Evolutionary conservation across 1,284 basidiomycete genomes (phyloP).

Genomic region (Puccinia triticina): DNA sequence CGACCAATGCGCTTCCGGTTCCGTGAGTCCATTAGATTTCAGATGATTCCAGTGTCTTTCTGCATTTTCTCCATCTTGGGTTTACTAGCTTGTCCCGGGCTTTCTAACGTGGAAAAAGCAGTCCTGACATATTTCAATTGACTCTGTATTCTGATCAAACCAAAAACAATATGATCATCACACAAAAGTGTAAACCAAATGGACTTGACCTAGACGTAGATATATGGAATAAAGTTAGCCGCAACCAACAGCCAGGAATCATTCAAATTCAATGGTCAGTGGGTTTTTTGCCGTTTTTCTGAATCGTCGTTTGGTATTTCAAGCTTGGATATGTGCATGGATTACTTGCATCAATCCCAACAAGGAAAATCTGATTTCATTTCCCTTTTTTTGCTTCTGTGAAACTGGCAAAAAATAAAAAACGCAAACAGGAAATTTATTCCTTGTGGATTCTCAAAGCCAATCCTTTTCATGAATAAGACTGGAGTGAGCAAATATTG

Average conservation of each 20-base stretch:
- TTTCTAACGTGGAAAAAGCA: too few relatives aligned
- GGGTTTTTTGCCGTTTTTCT: too few relatives aligned
- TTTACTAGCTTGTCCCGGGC: too few relatives aligned
- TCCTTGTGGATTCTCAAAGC: conserved; percentile 12
- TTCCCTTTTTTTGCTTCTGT: too few relatives aligned
- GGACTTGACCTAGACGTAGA: conserved; percentile 16
- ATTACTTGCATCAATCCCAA: neutral
- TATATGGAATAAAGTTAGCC: conserved; percentile 16
- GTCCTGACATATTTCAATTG: too few relatives aligned
- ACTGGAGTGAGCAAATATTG: conserved; percentile 16
- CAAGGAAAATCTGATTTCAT: neutral
- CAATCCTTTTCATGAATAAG: conserved; percentile 26
- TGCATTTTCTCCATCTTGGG: too few relatives aligned
- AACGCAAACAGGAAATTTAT: conserved; percentile 13
- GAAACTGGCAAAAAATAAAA: neutral
- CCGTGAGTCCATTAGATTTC: neutral
- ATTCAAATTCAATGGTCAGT: conserved; percentile 14
- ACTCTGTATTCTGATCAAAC: neutral
- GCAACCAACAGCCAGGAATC: neutral
- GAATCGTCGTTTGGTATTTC: too few relatives aligned
- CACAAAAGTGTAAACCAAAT: conserved; percentile 4
- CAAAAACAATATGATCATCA: too few relatives aligned
- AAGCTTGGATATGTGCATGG: neutral
- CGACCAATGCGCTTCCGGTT: conserved; percentile 21
- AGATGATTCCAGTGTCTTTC: too few relatives aligned